Conservation (phyloP, 2,329 filamentous ascomycete genomes). For the Paecilomyces formosus region DNA sequence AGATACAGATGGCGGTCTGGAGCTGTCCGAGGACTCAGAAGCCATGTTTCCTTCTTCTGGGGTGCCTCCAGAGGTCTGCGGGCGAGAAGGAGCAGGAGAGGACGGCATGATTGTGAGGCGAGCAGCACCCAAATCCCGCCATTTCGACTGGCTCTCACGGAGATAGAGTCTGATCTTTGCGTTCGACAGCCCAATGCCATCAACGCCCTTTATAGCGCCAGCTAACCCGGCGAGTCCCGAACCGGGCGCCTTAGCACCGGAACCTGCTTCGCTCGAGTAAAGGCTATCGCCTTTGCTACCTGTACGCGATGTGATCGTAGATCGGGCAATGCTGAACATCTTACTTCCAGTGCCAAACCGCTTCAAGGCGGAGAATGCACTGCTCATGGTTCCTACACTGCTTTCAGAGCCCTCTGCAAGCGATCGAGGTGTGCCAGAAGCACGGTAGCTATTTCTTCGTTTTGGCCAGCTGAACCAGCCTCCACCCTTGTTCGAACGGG, state of each 20-base stretch:
- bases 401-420: constrained; percentile 61
- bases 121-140: constrained; percentile 86
- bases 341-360: constrained; percentile 65
- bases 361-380: constrained; percentile 70
- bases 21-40: constrained; percentile 12
- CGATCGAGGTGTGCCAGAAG: constrained; percentile 48
- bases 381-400: constrained; percentile 67
- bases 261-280: constrained; percentile 51
- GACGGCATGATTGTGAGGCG: constrained; percentile 70
- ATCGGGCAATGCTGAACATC: constrained; percentile 75
- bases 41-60: constrained; percentile 18
- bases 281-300: constrained; percentile 46
- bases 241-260: constrained; percentile 42
- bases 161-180: constrained; percentile 82
- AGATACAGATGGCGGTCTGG: constrained; percentile 21
- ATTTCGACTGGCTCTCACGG: constrained; percentile 67
- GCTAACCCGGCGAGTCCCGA: constrained; percentile 48
- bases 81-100: constrained; percentile 23
- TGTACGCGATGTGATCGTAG: constrained; percentile 57
- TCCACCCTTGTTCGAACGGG: constrained; percentile 30
- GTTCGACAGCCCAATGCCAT: constrained; percentile 60
- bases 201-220: constrained; percentile 43
- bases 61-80: constrained; percentile 46
- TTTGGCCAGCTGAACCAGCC: constrained; percentile 46
- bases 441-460: constrained; percentile 48